Evolutionary conservation across 768 basidiomycete species (phyloP), one percentile per base, ranked within the genome.

Genomic region (Pleurotus platypus): DNA sequence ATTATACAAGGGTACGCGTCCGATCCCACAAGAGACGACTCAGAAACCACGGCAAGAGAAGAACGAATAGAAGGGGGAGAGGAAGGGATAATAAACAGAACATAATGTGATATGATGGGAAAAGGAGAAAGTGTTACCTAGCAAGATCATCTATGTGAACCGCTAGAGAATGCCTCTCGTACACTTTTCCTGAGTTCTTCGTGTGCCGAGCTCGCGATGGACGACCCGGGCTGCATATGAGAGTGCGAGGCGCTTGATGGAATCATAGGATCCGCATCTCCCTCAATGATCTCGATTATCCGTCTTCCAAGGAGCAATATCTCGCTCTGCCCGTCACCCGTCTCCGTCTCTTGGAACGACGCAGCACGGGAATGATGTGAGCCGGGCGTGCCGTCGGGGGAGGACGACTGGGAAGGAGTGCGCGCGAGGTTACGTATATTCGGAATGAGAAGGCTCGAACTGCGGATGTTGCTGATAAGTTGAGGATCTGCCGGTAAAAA

Each of bases 281-380:
- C 83, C 42, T 96, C 92, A 15, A 93, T 86, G 63, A 94, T 84
- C 63, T 95, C 93, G 55, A 95, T 72, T 51, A 97, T 97, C 61
- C 92, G 83, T 46, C 88, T 78, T 6, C 89, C 87, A 45, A 98
- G 82, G 24, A 88, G 75, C 60, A 92, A 87, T 61, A 98, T 98
- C 75, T 98, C 96, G 38, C 90, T 87, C 62, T 91, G 90, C 6
- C 94, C 94, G 57, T 94, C 92, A 2, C 86, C 91, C 2, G 86
- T 84, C 42, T 92, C 90, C 13, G 90, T 92, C 43, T 89, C 92
- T 58, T 88, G 87, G 63, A 89, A 87, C 39, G 90, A 91, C 56
- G 86, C 86, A 35, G 78, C 71, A 57, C 78, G 79, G 16, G 89
- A 86, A 64, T 81, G 82, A 65, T 89, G 83, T 56, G 89, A 86